Base-by-base conservation (phyloP, 2,329 filamentous ascomycete species). In the Dendryphion nanum region DNA sequence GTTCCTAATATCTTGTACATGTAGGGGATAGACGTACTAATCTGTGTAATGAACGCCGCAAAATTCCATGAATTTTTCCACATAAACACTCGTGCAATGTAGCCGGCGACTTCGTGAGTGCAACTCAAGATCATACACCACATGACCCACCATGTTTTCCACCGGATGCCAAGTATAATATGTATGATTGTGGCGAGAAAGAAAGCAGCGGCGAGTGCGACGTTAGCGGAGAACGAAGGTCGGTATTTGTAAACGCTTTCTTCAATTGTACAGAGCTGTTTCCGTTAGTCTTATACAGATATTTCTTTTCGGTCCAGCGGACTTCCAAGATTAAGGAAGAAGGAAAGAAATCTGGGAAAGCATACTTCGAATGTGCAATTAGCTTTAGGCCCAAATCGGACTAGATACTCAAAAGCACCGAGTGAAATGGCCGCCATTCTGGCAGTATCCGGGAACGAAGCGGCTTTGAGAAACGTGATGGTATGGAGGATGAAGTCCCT, bases 21-120 rank as follows among this genome's bases (percentile, higher is more conserved):
- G n/a, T n/a, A n/a, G n/a, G n/a, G n/a, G n/a, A n/a, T 26, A 10
- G 23, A 26, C 23, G 10, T 26, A 41, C 39, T 24, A 18, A 44
- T 44, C 26, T 44, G 41, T 18, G 47, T 35, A n/a, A 26, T 26
- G 23, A 26, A 26, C n/a, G 10, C 23, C 10, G 38, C 28, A 20
- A 50, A 50, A 18, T 35, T 26, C 13, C 47, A 50, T 2, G 47
- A 44, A 29, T 50, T 44, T 1, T 16, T 14, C 15, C 45, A 23
- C 18, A 50, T 28, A 39, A 45, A 31, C 10, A 79, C 49, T n/a
- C 76, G 66, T 1, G 71, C 75, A 10, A 67, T 62, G 49, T 81
- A 81, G 13, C 77, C 78, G 1, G 77, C 55, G 20, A 73, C 59
- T 50, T 77, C 75, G 32, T 76, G 67, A 3, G 72, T 44, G 1